Evolutionary conservation across 1,139 yeast genomes (phyloP), one percentile per base, ranked within the genome.

Genomic region (Magnusiomyces tetraspermus): DNA sequence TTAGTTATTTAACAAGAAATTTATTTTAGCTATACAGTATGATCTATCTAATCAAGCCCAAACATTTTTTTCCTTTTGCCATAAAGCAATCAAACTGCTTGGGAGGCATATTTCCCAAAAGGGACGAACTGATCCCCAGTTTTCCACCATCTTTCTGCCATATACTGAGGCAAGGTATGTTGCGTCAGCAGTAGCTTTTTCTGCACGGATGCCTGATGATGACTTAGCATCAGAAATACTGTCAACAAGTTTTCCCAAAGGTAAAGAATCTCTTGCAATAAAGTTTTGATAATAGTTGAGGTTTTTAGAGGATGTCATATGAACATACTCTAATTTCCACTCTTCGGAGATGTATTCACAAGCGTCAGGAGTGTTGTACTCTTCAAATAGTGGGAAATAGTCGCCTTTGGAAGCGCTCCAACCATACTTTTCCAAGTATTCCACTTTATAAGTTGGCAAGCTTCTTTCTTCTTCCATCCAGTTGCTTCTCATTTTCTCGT

Each of bases 121-220:
- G 1, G 55, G 53, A 4, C 28, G n/a, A 19, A 31, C 4, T 2
- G 44, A 22, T 2, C 55, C 55, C 55, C 55, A 58, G 26, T 28
- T 45, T 13, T 51, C 46, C 24, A 46, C 26, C 50, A 58, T 51
- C 6, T 52, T 54, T 3, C 47, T 53, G 1, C 55, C 54, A 30
- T 55, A 54, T 1, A 57, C 22, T 6, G 49, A 48, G 1, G 40
- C 44, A 1, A 52, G 24, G 24, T 46, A 51, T 10, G 43, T 40
- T n/a, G 42, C 10, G 40, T 33, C 10, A 22, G 17, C 47, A 28
- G 44, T 30, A 15, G 3, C 26, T 17, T 22, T 30, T n/a, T 22
- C 24, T 13, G 24, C 19, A 17, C 8, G 31, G 4, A 10, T n/a
- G 10, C 41, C 19, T n/a, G 21, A 13, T n/a, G 8, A 8, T n/a